Evolutionary conservation across 768 basidiomycete species (phyloP).

Genomic region (Cyclocybe aegerita): DNA sequence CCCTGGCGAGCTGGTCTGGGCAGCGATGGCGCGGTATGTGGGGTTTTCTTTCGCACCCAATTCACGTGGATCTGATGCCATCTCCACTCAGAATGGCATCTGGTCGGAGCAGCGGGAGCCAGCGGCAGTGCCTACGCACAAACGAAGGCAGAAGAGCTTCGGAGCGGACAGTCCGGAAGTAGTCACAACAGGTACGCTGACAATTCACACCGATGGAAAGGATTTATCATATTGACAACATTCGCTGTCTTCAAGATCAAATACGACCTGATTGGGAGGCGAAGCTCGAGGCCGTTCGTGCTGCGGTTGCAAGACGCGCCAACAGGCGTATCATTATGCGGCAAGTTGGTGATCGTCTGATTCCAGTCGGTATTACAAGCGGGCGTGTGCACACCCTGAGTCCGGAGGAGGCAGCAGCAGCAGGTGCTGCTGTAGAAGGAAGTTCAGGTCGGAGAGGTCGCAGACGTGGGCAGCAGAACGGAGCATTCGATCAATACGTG

Average conservation of each 20-base stretch:
- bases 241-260: slow-evolving; percentile 60
- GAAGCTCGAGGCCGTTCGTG: slow-evolving; percentile 90
- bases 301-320: slow-evolving; percentile 93
- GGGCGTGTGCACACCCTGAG: slow-evolving; percentile 73
- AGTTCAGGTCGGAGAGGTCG: slow-evolving; percentile 53
- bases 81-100: slow-evolving; percentile 22
- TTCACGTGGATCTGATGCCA: slow-evolving; percentile 6
- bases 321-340: slow-evolving; percentile 98
- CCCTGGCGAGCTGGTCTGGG: slow-evolving; percentile 80
- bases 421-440: slow-evolving; percentile 39
- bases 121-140: slow-evolving; percentile 48
- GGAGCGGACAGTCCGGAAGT: slow-evolving; percentile 86
- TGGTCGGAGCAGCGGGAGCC: slow-evolving; percentile 55
- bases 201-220: slow-evolving; percentile 1
- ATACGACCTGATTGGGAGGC: slow-evolving; percentile 98
- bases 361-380: slow-evolving; percentile 95
- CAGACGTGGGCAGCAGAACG: slow-evolving; percentile 54
- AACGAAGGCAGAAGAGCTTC: slow-evolving; percentile 86
- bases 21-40: slow-evolving; percentile 66
- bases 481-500: slow-evolving; percentile 69
- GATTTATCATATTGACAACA: slow-evolving; percentile 4
- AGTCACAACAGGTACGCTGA: slow-evolving; percentile 76
- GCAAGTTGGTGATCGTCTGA: slow-evolving; percentile 94
- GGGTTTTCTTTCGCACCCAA: slow-evolving; percentile 1
- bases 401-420: slow-evolving; percentile 55